phyloP scores from a whole-genome alignment of 805 yeast species.

The Suhomyces sp. region DNA sequence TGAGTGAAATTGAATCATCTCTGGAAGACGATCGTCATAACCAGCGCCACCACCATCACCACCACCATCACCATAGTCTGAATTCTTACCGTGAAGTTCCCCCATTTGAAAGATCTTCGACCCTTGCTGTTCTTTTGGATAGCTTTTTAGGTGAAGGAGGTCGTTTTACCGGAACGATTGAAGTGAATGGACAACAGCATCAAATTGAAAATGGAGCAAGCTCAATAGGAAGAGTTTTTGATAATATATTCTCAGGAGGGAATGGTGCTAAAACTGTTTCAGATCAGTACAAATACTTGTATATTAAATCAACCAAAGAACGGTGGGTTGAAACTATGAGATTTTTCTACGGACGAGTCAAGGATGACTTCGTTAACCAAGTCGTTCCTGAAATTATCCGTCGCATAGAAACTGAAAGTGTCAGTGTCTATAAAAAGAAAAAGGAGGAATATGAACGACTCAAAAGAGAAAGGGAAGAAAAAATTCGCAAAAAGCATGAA shows the following conservation, averaged over 20 bases:
- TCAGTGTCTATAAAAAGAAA: constrained; percentile 31
- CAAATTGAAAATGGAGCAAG: constrained; percentile 5
- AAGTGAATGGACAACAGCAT: constrained; percentile 14
- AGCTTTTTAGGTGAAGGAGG: constrained; percentile 17
- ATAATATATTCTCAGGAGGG: constrained; percentile 9
- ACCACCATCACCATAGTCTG: too few species aligned
- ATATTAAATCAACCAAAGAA: constrained; percentile 51
- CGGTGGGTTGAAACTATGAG: constrained; percentile 66
- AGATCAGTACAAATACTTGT: constrained; percentile 22
- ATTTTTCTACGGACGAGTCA: constrained; percentile 44
- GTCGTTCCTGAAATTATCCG: constrained; percentile 42
- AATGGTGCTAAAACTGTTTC: not conserved
- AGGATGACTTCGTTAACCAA: constrained; percentile 20
- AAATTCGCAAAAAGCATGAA: constrained; percentile 27
- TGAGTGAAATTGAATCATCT: constrained; percentile 5
- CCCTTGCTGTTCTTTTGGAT: constrained; percentile 7
- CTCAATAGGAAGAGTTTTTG: constrained; percentile 6
- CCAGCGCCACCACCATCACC: too few species aligned
- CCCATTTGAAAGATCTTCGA: constrained; percentile 5
- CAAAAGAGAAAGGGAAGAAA: constrained; percentile 30
- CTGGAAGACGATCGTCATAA: constrained; percentile 3
- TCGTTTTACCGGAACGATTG: constrained; percentile 24
- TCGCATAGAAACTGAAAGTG: constrained; percentile 49
- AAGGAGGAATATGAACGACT: constrained; percentile 26
- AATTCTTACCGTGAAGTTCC: too few species aligned